phyloP scores from a whole-genome alignment of 1,284 basidiomycete species.

The Prillingera fragicola region DNA sequence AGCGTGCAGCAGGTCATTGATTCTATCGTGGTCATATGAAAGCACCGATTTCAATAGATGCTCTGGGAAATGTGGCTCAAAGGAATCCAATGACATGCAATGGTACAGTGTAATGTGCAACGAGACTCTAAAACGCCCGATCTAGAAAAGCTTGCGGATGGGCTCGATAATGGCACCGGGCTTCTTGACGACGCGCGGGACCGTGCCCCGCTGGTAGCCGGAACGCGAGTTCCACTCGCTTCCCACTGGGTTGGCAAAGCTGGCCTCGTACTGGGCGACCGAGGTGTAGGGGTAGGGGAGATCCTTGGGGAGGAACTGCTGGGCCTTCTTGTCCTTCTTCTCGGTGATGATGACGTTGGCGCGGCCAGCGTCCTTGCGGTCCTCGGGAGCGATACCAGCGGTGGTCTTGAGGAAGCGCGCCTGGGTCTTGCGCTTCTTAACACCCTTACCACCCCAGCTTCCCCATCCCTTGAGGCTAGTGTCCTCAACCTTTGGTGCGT shows the following conservation, averaged over 20 bases:
- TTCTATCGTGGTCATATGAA: too few relatives aligned
- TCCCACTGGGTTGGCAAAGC: conserved; percentile 73
- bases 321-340: conserved; percentile 85
- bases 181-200: conserved; percentile 82
- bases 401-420: conserved; percentile 68
- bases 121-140: not conserved
- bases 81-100: not conserved
- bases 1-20: too few relatives aligned
- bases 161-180: conserved; percentile 72
- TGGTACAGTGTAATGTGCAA: too few relatives aligned
- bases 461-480: conserved; percentile 96
- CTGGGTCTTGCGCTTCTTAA: conserved; percentile 46
- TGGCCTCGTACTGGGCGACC: conserved; percentile 79
- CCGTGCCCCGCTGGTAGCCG: conserved; percentile 75
- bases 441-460: conserved; percentile 80
- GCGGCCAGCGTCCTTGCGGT: conserved; percentile 77
- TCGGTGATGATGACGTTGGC: conserved; percentile 91
- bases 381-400: conserved; percentile 67
- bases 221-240: conserved; percentile 89
- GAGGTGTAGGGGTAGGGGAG: conserved; percentile 91
- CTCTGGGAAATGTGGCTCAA: not conserved
- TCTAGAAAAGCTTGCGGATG: conserved; percentile 57
- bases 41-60: too few relatives aligned
- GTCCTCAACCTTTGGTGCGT: conserved; percentile 80
- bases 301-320: conserved; percentile 80